A percentile compares a stretch with the other conserved stretches of the same genome.
Evolutionary conservation across 495 filamentous ascomycete species (phyloP).

Genomic region (Geoglossum glabrum): DNA sequence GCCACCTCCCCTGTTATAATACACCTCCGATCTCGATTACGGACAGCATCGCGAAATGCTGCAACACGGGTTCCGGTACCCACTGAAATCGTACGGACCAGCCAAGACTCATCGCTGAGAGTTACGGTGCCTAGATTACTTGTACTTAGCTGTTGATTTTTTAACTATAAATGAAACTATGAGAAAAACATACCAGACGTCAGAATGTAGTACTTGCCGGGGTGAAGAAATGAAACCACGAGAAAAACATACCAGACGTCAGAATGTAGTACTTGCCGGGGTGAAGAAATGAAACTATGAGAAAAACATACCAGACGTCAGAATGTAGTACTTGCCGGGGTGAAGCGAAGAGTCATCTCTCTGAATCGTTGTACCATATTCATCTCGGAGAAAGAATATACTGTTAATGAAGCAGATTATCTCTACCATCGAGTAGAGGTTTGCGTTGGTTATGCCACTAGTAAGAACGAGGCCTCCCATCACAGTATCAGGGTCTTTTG

Average conservation of each 20-base stretch:
- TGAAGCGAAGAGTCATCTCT: slow-evolving; percentile 13
- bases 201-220: too few species aligned
- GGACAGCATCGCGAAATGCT: slow-evolving; percentile 17
- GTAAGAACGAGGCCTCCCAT: slow-evolving; percentile 17
- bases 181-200: too few species aligned
- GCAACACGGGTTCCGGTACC: slow-evolving; percentile 11
- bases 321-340: slow-evolving; percentile 19
- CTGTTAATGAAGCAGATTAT: slow-evolving; percentile 12
- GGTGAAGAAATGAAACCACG: too few species aligned
- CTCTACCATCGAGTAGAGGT: slow-evolving; percentile 19
- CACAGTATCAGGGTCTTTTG: slow-evolving; percentile 10
- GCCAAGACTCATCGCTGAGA: not conserved
- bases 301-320: slow-evolving; percentile 11
- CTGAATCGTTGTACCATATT: slow-evolving; percentile 11
- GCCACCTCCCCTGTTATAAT: slow-evolving; percentile 15
- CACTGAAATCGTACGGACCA: slow-evolving; percentile 4
- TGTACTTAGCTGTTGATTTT: not conserved
- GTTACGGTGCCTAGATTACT: not conserved
- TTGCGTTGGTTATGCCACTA: slow-evolving; percentile 18
- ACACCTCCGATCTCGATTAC: slow-evolving; percentile 16
- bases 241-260: too few species aligned
- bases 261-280: too few species aligned
- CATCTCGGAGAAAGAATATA: slow-evolving; percentile 12
- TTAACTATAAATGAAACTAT: not conserved
- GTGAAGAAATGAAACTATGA: too few species aligned